These are phyloP conservation scores for Saturnispora hagleri DNA, from an alignment of 805 yeast species.

Conservation along the genomic window DNA sequence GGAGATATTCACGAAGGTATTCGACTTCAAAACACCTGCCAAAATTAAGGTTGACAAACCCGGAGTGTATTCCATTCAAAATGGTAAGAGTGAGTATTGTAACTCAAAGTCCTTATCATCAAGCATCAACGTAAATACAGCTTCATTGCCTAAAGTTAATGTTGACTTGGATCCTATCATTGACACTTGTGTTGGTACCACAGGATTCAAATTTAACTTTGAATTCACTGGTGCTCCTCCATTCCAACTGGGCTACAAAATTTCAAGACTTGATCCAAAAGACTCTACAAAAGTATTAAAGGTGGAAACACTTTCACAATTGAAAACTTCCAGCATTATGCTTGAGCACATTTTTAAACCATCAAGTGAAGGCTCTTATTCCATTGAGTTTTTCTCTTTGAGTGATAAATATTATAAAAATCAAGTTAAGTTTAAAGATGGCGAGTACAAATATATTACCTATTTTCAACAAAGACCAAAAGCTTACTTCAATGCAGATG, in stretches of 20 bases:
- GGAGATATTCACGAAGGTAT: slow-evolving; percentile 17
- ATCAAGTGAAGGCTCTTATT: slow-evolving; percentile 69
- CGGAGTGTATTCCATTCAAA: slow-evolving; percentile 54
- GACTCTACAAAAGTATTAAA: slow-evolving; percentile 18
- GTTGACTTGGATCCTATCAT: slow-evolving; percentile 50
- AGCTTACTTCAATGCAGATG: slow-evolving; percentile 30
- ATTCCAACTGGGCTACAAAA: slow-evolving; percentile 54
- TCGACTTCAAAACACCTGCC: slow-evolving; percentile 19
- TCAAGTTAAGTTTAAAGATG: slow-evolving; percentile 24
- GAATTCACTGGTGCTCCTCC: slow-evolving; percentile 79
- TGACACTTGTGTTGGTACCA: slow-evolving; percentile 88
- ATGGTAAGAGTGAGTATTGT: slow-evolving; percentile 55
- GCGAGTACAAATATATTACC: slow-evolving; percentile 50
- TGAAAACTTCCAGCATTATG: slow-evolving; percentile 26
- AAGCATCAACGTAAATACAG: slow-evolving; percentile 36
- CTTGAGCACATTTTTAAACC: slow-evolving; percentile 62
- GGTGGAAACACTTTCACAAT: slow-evolving; percentile 19
- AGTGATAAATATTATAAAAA: slow-evolving; percentile 52
- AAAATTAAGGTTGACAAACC: slow-evolving; percentile 40
- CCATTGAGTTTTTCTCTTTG: slow-evolving; percentile 56
- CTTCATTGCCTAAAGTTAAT: slow-evolving; percentile 32
- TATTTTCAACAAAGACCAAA: slow-evolving; percentile 65
- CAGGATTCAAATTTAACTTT: slow-evolving; percentile 64
- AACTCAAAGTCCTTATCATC: slow-evolving; percentile 57
- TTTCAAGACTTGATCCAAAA: slow-evolving; percentile 43